phyloP scores from a whole-genome alignment of 441 rosid species.

The Erodium moschatum region DNA sequence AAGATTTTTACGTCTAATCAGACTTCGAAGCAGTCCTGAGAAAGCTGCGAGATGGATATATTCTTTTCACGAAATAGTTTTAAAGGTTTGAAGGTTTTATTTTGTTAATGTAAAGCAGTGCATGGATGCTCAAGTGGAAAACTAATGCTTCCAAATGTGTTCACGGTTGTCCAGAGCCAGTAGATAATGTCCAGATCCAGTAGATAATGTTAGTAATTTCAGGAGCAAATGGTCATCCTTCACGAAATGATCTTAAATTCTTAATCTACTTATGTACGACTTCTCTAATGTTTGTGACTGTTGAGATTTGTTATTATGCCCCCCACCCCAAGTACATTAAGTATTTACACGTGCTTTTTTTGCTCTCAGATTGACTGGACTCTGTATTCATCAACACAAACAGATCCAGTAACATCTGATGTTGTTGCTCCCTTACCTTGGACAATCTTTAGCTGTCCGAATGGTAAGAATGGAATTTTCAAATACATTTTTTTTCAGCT shows the following conservation, averaged over 20 bases:
- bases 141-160: constrained; percentile 25
- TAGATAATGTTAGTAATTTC: constrained; percentile 44
- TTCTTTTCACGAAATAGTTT: constrained; percentile 63
- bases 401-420: constrained; percentile 62
- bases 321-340: constrained; percentile 12
- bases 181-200: constrained; percentile 34
- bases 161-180: constrained; percentile 49
- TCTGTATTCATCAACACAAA: constrained; percentile 38
- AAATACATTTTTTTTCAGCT: constrained; percentile 13
- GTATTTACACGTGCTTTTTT: constrained; percentile 17
- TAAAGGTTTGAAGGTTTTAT: constrained; percentile 45
- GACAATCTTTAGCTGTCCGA: constrained; percentile 93
- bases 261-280: constrained; percentile 3
- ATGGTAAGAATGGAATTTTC: constrained; percentile 37
- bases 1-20: too few relatives aligned
- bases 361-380: constrained; percentile 73
- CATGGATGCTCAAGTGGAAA: constrained; percentile 15
- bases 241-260: constrained; percentile 40
- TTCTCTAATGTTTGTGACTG: neutral
- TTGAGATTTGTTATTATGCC: constrained; percentile 3
- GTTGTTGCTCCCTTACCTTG: constrained; percentile 92
- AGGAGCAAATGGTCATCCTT: constrained; percentile 63
- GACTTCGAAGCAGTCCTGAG: constrained; percentile 87
- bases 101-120: constrained; percentile 10
- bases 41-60: constrained; percentile 97